Percentiles rank a stretch among this genome's conserved stretches.
Conservation (phyloP, 495 filamentous ascomycete genomes). For the Penicillium canescens region DNA sequence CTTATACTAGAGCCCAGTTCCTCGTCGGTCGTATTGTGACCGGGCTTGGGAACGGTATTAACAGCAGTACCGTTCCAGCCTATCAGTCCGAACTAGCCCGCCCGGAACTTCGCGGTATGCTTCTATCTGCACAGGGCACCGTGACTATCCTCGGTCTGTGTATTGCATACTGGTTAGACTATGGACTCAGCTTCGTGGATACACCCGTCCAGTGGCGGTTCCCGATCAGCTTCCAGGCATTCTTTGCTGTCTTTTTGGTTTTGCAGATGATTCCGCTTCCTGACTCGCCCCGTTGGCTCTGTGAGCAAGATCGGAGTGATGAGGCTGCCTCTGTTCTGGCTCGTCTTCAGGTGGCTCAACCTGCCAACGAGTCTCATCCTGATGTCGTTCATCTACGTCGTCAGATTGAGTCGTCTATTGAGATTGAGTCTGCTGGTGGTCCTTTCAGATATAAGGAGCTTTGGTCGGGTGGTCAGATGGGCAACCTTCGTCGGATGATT, state of each 20-base stretch:
- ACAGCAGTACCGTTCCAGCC: slow-evolving; percentile 52
- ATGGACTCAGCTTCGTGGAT: slow-evolving; percentile 52
- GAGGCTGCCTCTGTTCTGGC: slow-evolving; percentile 57
- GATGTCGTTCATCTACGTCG: slow-evolving; percentile 22
- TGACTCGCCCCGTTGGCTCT: slow-evolving; percentile 59
- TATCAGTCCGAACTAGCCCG: slow-evolving; percentile 52
- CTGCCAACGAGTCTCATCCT: slow-evolving; percentile 12
- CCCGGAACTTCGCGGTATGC: slow-evolving; percentile 60
- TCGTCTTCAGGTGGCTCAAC: slow-evolving; percentile 21
- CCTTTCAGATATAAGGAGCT: slow-evolving; percentile 42
- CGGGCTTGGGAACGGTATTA: slow-evolving; percentile 52
- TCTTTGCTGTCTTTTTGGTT: slow-evolving; percentile 57
- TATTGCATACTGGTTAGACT: slow-evolving; percentile 56
- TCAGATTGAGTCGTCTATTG: slow-evolving; percentile 37
- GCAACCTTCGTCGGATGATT: slow-evolving; percentile 41
- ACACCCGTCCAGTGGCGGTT: slow-evolving; percentile 55
- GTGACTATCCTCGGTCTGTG: slow-evolving; percentile 44
- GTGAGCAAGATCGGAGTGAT: slow-evolving; percentile 49
- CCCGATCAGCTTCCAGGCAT: slow-evolving; percentile 58
- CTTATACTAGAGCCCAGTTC: slow-evolving; percentile 49
- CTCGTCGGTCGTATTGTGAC: slow-evolving; percentile 50
- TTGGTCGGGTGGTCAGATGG: slow-evolving; percentile 33
- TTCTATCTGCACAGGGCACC: slow-evolving; percentile 52
- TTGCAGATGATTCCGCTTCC: slow-evolving; percentile 62
- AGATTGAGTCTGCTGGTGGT: slow-evolving; percentile 36